phyloP scores from a whole-genome alignment of 1,139 yeast genomes.

The Yamadazyma triangularis region DNA sequence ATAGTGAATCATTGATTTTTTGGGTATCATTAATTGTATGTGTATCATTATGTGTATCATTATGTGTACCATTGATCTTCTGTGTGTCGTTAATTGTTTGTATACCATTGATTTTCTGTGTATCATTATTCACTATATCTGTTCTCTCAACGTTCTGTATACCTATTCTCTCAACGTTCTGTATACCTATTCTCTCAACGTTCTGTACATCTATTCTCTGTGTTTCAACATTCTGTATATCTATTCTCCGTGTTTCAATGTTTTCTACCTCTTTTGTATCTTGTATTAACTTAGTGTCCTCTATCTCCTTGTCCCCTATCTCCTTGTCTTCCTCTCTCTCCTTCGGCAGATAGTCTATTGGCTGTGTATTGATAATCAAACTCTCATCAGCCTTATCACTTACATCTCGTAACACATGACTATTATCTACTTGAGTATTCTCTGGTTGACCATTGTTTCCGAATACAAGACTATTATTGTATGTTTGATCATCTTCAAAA shows the following conservation, averaged over 20 bases:
- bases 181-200: neutral
- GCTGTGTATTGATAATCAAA: no score
- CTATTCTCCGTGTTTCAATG: neutral
- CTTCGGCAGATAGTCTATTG: no score
- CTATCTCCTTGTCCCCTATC: no score
- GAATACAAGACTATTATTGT: conserved; percentile 19
- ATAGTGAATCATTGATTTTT: neutral
- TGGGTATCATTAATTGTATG: conserved; percentile 1
- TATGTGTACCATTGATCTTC: conserved; percentile 1
- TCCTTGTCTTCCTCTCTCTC: no score
- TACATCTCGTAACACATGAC: neutral
- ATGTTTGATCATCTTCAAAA: no score
- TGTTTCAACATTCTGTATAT: neutral
- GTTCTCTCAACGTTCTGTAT: conserved; percentile 1
- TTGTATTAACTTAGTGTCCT: no score
- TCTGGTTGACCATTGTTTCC: conserved; percentile 12
- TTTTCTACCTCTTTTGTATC: no score
- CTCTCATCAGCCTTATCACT: no score
- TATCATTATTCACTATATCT: neutral
- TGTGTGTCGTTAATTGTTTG: conserved; percentile 1
- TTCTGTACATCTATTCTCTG: neutral
- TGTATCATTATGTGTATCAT: neutral
- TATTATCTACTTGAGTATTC: conserved; percentile 1
- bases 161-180: conserved; percentile 1
- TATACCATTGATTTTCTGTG: neutral